These are phyloP conservation scores for Fusarium drepaniforme DNA, from an alignment of 2,329 filamentous ascomycete genomes.

Conservation along the genomic window DNA sequence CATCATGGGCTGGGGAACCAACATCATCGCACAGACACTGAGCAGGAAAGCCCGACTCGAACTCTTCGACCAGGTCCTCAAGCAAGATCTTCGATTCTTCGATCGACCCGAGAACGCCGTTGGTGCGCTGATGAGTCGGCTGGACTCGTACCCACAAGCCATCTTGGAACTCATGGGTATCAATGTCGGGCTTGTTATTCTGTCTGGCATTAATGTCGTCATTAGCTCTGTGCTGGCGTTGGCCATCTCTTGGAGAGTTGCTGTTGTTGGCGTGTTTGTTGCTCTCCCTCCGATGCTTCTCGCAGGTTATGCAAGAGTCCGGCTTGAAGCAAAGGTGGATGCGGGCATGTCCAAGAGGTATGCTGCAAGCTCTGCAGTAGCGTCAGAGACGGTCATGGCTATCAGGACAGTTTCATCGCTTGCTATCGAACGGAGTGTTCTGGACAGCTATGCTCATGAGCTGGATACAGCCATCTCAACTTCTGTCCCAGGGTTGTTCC, in stretches of 20 bases:
- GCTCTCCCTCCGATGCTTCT: conserved; percentile 49
- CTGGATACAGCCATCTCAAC: conserved; percentile 40
- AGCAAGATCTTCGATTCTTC: conserved; percentile 55
- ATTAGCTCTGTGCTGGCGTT: conserved; percentile 52
- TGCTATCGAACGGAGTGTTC: conserved; percentile 48
- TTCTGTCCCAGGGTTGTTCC: background rate
- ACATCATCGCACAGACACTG: background rate
- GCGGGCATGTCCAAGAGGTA: conserved; percentile 44
- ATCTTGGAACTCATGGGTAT: conserved; percentile 53
- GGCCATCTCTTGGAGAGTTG: conserved; percentile 59
- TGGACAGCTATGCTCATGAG: conserved; percentile 41
- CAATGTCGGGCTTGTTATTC: conserved; percentile 47
- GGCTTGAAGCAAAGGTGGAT: conserved; percentile 53
- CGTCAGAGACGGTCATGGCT: conserved; percentile 53
- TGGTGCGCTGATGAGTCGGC: conserved; percentile 46
- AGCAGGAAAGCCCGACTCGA: conserved; percentile 6
- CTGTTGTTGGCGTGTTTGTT: conserved; percentile 57
- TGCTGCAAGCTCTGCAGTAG: conserved; percentile 51
- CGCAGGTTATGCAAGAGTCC: conserved; percentile 49
- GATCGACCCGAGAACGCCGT: conserved; percentile 51
- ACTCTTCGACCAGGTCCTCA: conserved; percentile 38
- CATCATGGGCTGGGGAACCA: conserved; percentile 8
- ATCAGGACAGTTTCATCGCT: conserved; percentile 55
- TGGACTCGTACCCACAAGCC: conserved; percentile 55
- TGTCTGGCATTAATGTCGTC: conserved; percentile 48